phyloP scores from a whole-genome alignment of 2,329 filamentous ascomycete species.

The Thelonectria blattea region DNA sequence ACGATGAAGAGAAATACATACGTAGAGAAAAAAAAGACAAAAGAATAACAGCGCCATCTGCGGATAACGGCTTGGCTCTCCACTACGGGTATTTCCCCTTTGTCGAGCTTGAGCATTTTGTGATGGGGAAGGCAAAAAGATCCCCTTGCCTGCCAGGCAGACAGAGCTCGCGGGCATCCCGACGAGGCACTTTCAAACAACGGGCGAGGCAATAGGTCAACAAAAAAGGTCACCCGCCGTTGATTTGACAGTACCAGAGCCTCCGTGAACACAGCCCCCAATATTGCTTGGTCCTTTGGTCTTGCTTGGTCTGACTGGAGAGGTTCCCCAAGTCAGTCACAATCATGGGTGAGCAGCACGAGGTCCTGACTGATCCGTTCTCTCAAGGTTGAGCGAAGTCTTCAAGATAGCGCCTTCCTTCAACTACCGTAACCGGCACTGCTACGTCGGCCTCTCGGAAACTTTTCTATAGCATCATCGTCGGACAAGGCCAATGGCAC shows the following conservation, averaged over 20 bases:
- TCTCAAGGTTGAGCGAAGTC: not conserved
- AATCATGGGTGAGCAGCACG: not conserved
- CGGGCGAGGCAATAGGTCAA: too few species aligned
- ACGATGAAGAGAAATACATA: not conserved
- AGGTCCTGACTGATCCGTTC: not conserved
- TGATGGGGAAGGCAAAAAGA: not conserved
- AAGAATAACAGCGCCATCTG: not conserved
- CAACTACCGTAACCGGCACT: not conserved
- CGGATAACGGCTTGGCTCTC: not conserved
- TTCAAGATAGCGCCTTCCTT: not conserved
- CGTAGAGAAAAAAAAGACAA: not conserved
- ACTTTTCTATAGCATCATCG: not conserved
- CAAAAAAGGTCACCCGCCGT: too few species aligned
- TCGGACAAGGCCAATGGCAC: not conserved
- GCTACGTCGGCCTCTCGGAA: not conserved
- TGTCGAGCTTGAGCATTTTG: not conserved
- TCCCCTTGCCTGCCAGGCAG: not conserved
- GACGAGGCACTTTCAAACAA: too few species aligned
- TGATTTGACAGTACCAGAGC: too few species aligned
- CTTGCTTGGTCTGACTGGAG: too few species aligned
- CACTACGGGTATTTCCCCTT: not conserved
- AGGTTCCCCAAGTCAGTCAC: not conserved
- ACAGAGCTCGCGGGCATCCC: too few species aligned
- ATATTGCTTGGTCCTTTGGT: too few species aligned
- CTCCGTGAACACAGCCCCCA: not conserved